A percentile compares a stretch with the other conserved stretches of the same genome.
Evolutionary conservation across 352 stramenopile genomes (phyloP).

Genomic region (Pythium pectinolyticum): DNA sequence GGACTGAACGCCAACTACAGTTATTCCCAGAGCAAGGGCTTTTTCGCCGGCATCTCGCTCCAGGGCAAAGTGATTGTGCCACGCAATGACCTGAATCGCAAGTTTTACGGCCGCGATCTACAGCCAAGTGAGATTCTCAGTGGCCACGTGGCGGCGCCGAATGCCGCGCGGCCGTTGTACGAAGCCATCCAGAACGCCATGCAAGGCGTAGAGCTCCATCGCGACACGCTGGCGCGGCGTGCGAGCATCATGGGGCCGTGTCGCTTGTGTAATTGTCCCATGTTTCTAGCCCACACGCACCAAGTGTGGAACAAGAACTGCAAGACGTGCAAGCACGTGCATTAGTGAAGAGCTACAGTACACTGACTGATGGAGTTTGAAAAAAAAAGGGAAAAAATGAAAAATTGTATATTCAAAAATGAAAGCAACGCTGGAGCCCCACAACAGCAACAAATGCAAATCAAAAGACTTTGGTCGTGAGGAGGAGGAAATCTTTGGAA

Average conservation of each 20-base stretch:
- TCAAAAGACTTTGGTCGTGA: too few species aligned
- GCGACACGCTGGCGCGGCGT: constrained; percentile 39
- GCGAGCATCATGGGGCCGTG: constrained; percentile 50
- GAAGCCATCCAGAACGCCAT: constrained; percentile 67
- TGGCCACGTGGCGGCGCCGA: constrained; percentile 47
- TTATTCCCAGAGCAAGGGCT: constrained; percentile 89
- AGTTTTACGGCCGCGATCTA: constrained; percentile 89
- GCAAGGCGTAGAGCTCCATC: constrained; percentile 54
- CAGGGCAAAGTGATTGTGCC: constrained; percentile 89
- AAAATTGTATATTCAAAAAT: constrained; percentile 4
- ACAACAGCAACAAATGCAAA: not conserved
- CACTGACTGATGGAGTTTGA: not conserved
- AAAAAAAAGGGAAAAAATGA: not conserved
- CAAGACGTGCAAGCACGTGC: constrained; percentile 64
- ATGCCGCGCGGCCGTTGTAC: constrained; percentile 67
- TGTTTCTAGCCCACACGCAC: constrained; percentile 60
- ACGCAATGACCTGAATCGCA: constrained; percentile 89
- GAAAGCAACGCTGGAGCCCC: too few species aligned
- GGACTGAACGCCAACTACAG: constrained; percentile 90
- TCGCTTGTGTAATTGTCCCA: constrained; percentile 50
- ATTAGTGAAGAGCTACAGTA: constrained; percentile 36
- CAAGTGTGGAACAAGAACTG: constrained; percentile 71
- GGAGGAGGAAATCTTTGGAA: too few species aligned
- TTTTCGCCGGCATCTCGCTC: constrained; percentile 92
- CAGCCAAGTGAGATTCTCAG: constrained; percentile 73